These are phyloP conservation scores for Westerdykella aurantiaca DNA, from an alignment of 2,329 filamentous ascomycete genomes.

Conservation along the genomic window DNA sequence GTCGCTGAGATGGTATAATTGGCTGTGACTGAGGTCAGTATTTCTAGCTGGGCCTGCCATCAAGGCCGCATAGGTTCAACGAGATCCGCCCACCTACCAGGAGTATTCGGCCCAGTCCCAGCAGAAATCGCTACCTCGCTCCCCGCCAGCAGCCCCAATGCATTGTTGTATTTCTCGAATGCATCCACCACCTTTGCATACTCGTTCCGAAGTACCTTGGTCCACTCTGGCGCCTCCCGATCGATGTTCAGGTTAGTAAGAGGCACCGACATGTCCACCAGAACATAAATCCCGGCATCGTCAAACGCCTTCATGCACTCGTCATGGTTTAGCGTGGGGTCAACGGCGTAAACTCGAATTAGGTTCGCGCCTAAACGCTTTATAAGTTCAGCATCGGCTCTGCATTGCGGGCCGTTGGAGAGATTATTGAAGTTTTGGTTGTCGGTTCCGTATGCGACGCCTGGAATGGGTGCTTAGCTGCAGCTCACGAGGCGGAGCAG, in stretches of 20 bases:
- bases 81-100: background rate
- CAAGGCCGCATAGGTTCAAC: background rate
- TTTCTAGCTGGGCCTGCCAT: background rate
- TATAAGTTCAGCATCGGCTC: slow-evolving; percentile 7
- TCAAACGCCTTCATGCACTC: slow-evolving; percentile 9
- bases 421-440: slow-evolving; percentile 2
- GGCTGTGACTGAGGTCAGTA: background rate
- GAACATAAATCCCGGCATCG: slow-evolving; percentile 9
- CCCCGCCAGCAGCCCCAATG: slow-evolving; percentile 3
- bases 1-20: slow-evolving; percentile 78
- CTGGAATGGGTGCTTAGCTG: background rate
- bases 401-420: slow-evolving; percentile 6
- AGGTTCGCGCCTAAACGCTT: slow-evolving; percentile 8
- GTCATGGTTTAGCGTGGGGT: slow-evolving; percentile 11
- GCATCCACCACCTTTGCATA: slow-evolving; percentile 3
- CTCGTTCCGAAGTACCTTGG: background rate
- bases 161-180: slow-evolving; percentile 4
- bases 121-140: slow-evolving; percentile 7
- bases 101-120: background rate
- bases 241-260: too few relatives aligned
- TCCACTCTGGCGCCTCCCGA: background rate
- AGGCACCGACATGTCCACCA: slow-evolving; percentile 8
- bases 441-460: slow-evolving; percentile 3
- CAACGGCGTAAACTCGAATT: slow-evolving; percentile 6
- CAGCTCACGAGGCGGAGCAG: background rate